Evolutionary conservation across 306 rosid genomes (phyloP), one percentile per base, ranked within the genome.

Genomic region (Rosa persica): DNA sequence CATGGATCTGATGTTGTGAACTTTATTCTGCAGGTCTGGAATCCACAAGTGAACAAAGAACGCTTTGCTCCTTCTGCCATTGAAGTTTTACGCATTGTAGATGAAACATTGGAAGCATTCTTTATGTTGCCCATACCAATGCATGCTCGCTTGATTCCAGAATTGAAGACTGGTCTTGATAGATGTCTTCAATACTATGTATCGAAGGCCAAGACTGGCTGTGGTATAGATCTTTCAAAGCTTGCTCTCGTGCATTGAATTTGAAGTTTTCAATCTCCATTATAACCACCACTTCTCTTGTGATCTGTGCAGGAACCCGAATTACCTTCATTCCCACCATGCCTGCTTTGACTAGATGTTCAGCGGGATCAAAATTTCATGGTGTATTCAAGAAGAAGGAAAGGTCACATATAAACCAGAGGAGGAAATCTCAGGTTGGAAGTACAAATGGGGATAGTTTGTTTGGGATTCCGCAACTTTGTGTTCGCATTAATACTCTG

Each of bases 291-390:
- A 19, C 44, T 22, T 80, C 70, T 15, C 84, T 71, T 71, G 20
- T 86, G 76, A 38, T 85, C 82, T 83, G 76, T 57, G 87, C 89
- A 94, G 98, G 97, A 47, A 82, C 84, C 75, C 85, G 81, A 60
- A 82, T 78, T 70, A 81, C 91, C 66, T 92, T 86, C 81, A 47
- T 91, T 77, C 99, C 99, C 12, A 40, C 82, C 65, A n/a, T 93
- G 75, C 99, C 98, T 73, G 87, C 92, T 80, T 78, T 95, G 90
- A 95, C 99, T 39, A 86, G 99, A 82, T 95, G 99, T 82, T 90
- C 97, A 22, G 82, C 91, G 38, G 83, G 77, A 72, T 88, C 96
- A 20, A 95, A 89, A 80, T 84, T 87, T 55, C 86, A 84, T 27
- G 90, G 97, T 34, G 96, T 89, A 70, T 93, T 95, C 78, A 83